Evolutionary conservation across 176 grass and related monocot species (phyloP), one percentile per base, ranked within the genome.

Genomic region (Zea luxurians): DNA sequence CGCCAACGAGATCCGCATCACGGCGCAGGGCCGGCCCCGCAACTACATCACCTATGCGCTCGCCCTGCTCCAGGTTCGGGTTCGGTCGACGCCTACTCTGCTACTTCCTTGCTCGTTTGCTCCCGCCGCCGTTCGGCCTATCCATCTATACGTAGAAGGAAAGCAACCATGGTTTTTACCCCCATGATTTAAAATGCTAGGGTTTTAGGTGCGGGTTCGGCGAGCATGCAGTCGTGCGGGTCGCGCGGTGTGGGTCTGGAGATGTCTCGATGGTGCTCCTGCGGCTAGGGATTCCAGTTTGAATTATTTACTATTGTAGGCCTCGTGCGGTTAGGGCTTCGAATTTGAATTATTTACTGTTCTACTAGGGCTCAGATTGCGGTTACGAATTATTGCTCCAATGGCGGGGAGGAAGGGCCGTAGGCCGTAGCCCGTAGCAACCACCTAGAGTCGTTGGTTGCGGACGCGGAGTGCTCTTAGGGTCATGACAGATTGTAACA

Each of bases 1-100:
- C 16, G 75, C 83, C 78, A 88, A 91, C 70, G 89, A 91, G 83
- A 91, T 91, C 62, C 84, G 89, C 78, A 88, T 91, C 83, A 91
- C 86, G 42, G 74, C 89, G 75, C 86, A 91, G 79, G 89, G 89
- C 2, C 83, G 89, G 38, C 82, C 83, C 8, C 84, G 89, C 70
- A 91, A 83, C 82, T 86, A 88, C 89, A 91, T 91, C 77, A 83
- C 80, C 83, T 91, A 91, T 59, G 89, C 89, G 63, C 86, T 85
- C 20, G 80, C 64, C 43, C 67, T 91, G 82, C 86, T 91, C 58
- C 79, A 91, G 89, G 89, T 91, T 41, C 10, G 64, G 20, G 13
- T 7, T 54, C 38, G 10, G 4, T 16, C 11, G 27, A 59, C 9
- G 2, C 0, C 9, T 10, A 5, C 1, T 6, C 35, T 9, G 5